Conservation (phyloP, 1,139 yeast genomes). For the Lodderomyces pseudojiufengensis region DNA sequence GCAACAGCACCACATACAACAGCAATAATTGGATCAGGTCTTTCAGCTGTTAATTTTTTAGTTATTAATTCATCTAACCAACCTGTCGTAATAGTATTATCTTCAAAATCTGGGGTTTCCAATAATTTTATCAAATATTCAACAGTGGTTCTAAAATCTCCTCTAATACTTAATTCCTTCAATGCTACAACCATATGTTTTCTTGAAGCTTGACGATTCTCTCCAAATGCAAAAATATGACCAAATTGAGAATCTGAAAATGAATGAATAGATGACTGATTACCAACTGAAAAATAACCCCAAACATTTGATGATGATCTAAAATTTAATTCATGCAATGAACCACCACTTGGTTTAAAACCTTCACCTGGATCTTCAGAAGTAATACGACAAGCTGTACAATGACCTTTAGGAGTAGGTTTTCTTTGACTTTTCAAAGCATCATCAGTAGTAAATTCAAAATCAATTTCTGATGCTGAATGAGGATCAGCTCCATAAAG, state of each 20-base stretch:
- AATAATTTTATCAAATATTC: conserved; percentile 91
- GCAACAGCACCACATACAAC: conserved; percentile 97
- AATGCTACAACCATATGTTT: conserved; percentile 98
- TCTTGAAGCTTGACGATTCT: conserved; percentile 95
- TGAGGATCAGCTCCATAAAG: conserved; percentile 96
- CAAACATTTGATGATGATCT: conserved; percentile 96
- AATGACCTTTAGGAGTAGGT: conserved; percentile 95
- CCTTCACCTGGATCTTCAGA: conserved; percentile 99
- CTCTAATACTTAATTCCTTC: conserved; percentile 93
- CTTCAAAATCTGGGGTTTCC: conserved; percentile 96
- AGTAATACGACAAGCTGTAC: conserved; percentile 98
- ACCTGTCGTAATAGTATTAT: conserved; percentile 94
- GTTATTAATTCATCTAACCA: conserved; percentile 97
- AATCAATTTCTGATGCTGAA: conserved; percentile 84
- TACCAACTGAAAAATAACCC: conserved; percentile 98
- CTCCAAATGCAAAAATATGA: conserved; percentile 98
- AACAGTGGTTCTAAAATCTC: conserved; percentile 97
- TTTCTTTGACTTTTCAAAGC: conserved; percentile 78
- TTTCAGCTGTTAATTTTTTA: conserved; percentile 90
- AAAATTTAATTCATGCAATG: conserved; percentile 91
- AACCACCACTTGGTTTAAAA: conserved; percentile 97
- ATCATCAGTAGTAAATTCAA: conserved; percentile 73
- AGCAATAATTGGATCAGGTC: conserved; percentile 89
- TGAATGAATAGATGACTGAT: conserved; percentile 95
- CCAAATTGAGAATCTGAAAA: conserved; percentile 98